Percentiles rank a stretch among this genome's conserved stretches.
phyloP scores from a whole-genome alignment of 2,329 filamentous ascomycete genomes.

The Clonostachys byssicola region DNA sequence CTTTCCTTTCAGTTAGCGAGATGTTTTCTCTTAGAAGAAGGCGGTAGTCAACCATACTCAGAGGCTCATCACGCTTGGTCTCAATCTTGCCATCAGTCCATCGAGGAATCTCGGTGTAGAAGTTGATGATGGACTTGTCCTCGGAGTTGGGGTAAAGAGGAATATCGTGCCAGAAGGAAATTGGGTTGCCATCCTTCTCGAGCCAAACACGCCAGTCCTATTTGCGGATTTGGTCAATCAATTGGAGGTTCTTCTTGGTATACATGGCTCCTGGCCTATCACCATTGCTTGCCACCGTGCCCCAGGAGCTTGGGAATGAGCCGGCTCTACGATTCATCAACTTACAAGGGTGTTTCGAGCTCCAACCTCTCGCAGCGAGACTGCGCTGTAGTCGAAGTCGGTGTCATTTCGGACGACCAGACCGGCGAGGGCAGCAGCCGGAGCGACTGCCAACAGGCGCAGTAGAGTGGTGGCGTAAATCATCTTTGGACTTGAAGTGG shows the following conservation, averaged over 20 bases:
- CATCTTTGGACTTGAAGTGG: constrained; percentile 1
- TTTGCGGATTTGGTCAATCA: neutral
- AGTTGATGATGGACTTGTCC: constrained; percentile 27
- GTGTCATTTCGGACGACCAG: constrained; percentile 4
- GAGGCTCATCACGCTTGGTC: constrained; percentile 28
- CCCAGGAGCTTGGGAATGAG: too few species aligned
- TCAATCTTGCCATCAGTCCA: constrained; percentile 36
- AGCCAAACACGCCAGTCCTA: constrained; percentile 36
- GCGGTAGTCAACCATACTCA: constrained; percentile 19
- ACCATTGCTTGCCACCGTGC: too few species aligned
- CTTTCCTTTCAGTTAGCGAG: constrained; percentile 7
- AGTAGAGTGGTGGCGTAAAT: neutral
- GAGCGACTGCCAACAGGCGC: constrained; percentile 1
- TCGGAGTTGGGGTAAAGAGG: constrained; percentile 27
- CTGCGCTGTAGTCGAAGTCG: constrained; percentile 16
- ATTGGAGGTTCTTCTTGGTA: neutral
- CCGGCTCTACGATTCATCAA: neutral
- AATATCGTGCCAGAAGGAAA: constrained; percentile 36
- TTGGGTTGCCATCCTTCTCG: constrained; percentile 28
- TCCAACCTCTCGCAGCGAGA: constrained; percentile 26
- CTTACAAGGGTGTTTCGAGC: constrained; percentile 29
- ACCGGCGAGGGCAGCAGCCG: constrained; percentile 1
- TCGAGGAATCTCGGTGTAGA: constrained; percentile 33
- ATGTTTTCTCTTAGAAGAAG: neutral
- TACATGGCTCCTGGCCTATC: too few species aligned